phyloP scores from a whole-genome alignment of 1,139 yeast species.

The Sugiyamaella japonica region DNA sequence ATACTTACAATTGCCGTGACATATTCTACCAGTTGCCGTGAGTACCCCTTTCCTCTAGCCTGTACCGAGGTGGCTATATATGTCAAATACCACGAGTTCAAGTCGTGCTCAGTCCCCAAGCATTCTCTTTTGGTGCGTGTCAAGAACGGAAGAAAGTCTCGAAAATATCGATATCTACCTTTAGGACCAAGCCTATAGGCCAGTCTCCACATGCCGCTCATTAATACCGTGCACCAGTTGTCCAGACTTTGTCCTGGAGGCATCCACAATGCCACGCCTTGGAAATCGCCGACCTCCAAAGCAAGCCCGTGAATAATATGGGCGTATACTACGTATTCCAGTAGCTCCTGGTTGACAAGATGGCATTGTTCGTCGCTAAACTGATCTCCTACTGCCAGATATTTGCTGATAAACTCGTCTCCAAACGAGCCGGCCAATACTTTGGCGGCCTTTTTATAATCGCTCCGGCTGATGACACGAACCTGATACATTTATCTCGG shows the following conservation, averaged over 20 bases:
- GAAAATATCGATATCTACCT: slow-evolving; percentile 56
- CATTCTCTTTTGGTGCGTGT: slow-evolving; percentile 48
- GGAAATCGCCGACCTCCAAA: slow-evolving; percentile 54
- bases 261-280: slow-evolving; percentile 65
- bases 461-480: slow-evolving; percentile 43
- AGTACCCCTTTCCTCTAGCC: slow-evolving; percentile 69
- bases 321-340: slow-evolving; percentile 58
- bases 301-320: slow-evolving; percentile 59
- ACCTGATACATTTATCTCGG: slow-evolving; percentile 11
- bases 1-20: slow-evolving; percentile 47
- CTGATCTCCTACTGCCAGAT: slow-evolving; percentile 48
- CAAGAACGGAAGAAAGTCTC: slow-evolving; percentile 57
- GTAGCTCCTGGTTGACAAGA: slow-evolving; percentile 50
- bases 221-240: slow-evolving; percentile 51
- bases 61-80: slow-evolving; percentile 59
- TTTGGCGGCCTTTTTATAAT: slow-evolving; percentile 55
- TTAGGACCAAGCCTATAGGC: slow-evolving; percentile 52
- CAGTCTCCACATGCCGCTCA: slow-evolving; percentile 57
- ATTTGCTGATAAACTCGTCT: slow-evolving; percentile 53
- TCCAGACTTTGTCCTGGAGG: slow-evolving; percentile 54
- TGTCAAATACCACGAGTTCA: slow-evolving; percentile 56
- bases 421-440: slow-evolving; percentile 55
- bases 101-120: slow-evolving; percentile 38
- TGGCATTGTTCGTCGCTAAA: slow-evolving; percentile 42
- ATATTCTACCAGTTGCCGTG: slow-evolving; percentile 56